Evolutionary conservation across 2,329 filamentous ascomycete species (phyloP).

Genomic region (Zymoseptoria tritici): DNA sequence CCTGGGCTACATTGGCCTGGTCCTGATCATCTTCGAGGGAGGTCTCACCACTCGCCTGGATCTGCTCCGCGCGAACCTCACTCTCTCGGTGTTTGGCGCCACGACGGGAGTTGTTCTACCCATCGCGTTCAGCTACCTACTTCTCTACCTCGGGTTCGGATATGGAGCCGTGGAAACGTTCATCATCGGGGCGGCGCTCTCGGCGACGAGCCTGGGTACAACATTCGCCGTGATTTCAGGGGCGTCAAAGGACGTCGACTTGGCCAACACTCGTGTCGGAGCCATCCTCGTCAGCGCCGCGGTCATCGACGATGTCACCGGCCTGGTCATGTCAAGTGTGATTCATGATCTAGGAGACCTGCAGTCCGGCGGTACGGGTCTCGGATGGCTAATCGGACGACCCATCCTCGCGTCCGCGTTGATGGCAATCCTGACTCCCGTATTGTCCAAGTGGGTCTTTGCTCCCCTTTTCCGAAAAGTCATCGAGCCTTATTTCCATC

Average conservation of each 20-base stretch:
- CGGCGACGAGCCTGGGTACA: slow-evolving; percentile 28
- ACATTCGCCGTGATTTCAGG: slow-evolving; percentile 31
- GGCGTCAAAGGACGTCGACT: slow-evolving; percentile 31
- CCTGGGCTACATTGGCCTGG: slow-evolving; percentile 43
- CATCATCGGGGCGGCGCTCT: slow-evolving; percentile 27
- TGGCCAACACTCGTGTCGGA: slow-evolving; percentile 38
- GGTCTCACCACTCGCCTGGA: slow-evolving; percentile 42
- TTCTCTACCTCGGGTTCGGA: slow-evolving; percentile 39
- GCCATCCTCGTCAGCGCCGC: slow-evolving; percentile 41
- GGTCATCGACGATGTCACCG: slow-evolving; percentile 42
- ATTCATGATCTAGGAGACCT: slow-evolving; percentile 23
- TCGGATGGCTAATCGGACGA: slow-evolving; percentile 24
- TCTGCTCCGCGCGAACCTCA: slow-evolving; percentile 40
- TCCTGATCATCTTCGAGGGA: slow-evolving; percentile 48
- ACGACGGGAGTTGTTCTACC: slow-evolving; percentile 41
- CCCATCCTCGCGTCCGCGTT: slow-evolving; percentile 24
- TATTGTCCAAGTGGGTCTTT: slow-evolving; percentile 31
- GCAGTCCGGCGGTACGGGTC: slow-evolving; percentile 9
- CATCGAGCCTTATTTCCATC: slow-evolving; percentile 16
- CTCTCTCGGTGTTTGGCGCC: slow-evolving; percentile 37
- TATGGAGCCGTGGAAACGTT: slow-evolving; percentile 29
- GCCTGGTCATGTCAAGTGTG: slow-evolving; percentile 37
- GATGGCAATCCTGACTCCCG: slow-evolving; percentile 19
- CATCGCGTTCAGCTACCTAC: slow-evolving; percentile 39
- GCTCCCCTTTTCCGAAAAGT: slow-evolving; percentile 24